Base-by-base conservation (phyloP, 768 basidiomycete species). In the Mycena chlorophos region DNA sequence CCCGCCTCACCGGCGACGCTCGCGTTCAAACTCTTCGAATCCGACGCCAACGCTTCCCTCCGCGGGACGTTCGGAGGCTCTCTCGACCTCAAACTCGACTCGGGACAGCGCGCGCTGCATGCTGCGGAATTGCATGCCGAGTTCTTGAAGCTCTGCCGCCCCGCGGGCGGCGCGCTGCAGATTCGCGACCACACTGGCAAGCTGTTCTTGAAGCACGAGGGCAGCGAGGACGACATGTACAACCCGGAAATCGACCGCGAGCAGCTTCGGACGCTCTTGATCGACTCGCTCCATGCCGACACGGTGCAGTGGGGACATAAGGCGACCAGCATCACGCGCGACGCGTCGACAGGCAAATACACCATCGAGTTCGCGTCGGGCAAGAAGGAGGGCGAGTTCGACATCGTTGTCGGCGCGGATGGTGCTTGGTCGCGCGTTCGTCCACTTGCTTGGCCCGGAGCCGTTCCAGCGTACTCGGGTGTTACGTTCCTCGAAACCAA, bases 391-490 rank as follows among this genome's bases (percentile, higher is more conserved):
- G 70, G 74, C 20, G 20, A 42, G 13, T 8, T 42, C n/a, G 40
- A 42, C 40, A 42, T 42, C 20, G 40, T 42, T 8, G 40, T 42
- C 14, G 40, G 40, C 14, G 40, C 40, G 8, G 40, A 42, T 19
- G 40, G 40, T 42, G 40, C 40, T 8, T 42, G 40, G 40, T 42
- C 40, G 8, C 5, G 8, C 40, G 40, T 42, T 19, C 40, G 40
- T 10, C 55, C 61, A 10, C 48, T 69, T 25, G 43, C 73, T n/a
- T 62, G 67, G 16, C 40, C 62, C 23, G 29, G 23, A 42, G 58
- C 60, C 27, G 51, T 49, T 23, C 70, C 72, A 3, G 20, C 45
- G 43, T 74, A 70, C 60, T 59, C 60, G 17, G 70, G 69, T 5
- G 57, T 60, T 2, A 45, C 40, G n/a, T 54, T 54, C 26, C 4